phyloP scores from a whole-genome alignment of 345 rosid genomes.

The Eucalyptus paniculata region DNA sequence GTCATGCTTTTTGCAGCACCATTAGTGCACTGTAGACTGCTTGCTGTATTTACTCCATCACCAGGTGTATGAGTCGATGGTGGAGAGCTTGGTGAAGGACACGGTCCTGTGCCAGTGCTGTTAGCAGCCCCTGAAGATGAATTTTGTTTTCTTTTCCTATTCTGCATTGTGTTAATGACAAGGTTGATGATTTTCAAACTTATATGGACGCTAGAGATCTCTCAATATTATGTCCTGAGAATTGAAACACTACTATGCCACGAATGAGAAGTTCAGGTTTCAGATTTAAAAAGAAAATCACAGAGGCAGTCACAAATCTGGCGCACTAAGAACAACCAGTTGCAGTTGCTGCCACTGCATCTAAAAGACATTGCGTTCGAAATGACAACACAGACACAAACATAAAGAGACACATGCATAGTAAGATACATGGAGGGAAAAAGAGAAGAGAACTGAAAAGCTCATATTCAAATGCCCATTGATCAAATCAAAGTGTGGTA shows the following conservation, averaged over 20 bases:
- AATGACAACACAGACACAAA: neutral
- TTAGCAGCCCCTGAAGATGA: slow-evolving; percentile 59
- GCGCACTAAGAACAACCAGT: slow-evolving; percentile 21
- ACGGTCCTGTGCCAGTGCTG: slow-evolving; percentile 54
- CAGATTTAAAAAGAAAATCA: neutral
- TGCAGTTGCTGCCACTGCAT: slow-evolving; percentile 32
- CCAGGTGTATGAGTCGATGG: slow-evolving; percentile 63
- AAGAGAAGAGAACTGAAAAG: neutral
- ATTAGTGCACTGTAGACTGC: slow-evolving; percentile 25
- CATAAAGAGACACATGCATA: neutral
- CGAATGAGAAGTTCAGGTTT: neutral
- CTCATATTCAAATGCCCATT: neutral
- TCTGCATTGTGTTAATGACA: neutral
- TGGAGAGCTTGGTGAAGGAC: slow-evolving; percentile 52
- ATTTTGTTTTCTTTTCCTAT: slow-evolving; percentile 51
- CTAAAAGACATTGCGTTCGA: neutral
- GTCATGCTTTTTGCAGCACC: slow-evolving; percentile 25
- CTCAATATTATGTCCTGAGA: neutral
- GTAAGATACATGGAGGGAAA: neutral
- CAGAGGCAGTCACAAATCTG: neutral
- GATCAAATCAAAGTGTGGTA: neutral
- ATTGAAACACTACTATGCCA: neutral
- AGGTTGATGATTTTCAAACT: neutral
- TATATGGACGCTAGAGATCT: neutral
- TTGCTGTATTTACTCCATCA: slow-evolving; percentile 37